phyloP scores from a whole-genome alignment of 164 flowering plant species.

The Paratinospora sagittata region DNA sequence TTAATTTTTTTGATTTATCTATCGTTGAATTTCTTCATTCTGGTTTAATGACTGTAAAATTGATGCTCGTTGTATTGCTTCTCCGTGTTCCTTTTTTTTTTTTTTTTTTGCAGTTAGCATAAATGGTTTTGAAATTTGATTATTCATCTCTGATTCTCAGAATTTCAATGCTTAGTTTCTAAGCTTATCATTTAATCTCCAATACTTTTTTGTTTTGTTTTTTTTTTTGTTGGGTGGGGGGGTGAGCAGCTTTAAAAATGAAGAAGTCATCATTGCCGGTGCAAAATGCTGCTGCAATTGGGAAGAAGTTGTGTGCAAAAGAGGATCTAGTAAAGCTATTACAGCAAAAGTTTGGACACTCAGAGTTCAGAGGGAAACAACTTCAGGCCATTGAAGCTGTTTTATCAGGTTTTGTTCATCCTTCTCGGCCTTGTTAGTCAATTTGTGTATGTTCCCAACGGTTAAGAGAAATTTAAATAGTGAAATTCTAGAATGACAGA shows the following conservation, averaged over 20 bases:
- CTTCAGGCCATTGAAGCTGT: constrained; percentile 85
- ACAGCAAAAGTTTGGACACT: constrained; percentile 77
- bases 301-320: constrained; percentile 34
- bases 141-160: too few species aligned
- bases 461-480: neutral
- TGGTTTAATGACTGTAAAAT: too few species aligned
- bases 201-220: neutral
- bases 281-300: constrained; percentile 23
- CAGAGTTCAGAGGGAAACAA: constrained; percentile 81
- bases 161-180: too few species aligned
- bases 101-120: too few species aligned
- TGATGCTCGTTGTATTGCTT: too few species aligned
- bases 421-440: neutral
- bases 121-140: too few species aligned
- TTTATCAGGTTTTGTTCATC: constrained; percentile 50
- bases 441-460: neutral
- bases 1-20: too few species aligned
- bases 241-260: constrained; percentile 47
- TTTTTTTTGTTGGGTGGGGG: neutral
- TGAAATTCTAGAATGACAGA: neutral
- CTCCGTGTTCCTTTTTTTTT: too few species aligned
- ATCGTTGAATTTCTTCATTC: too few species aligned
- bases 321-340: constrained; percentile 66
- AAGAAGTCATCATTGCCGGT: constrained; percentile 62
- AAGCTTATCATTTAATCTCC: too few species aligned